A percentile compares a stretch with the other conserved stretches of the same genome.
phyloP scores from a whole-genome alignment of 2,329 filamentous ascomycete species.

The Paracoccidioides brasiliensis region DNA sequence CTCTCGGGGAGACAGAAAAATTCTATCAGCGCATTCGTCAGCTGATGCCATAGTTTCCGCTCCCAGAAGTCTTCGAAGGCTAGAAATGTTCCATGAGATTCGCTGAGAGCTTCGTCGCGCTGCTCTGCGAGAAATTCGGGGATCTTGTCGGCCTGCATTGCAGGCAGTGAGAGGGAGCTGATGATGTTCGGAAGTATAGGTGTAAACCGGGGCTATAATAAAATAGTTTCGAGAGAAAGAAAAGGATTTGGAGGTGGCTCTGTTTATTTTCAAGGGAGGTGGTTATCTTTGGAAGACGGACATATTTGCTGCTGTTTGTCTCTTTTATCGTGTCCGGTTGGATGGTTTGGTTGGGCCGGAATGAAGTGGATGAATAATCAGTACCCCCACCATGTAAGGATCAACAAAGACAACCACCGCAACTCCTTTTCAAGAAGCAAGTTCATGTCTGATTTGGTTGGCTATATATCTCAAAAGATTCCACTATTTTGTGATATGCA shows the following conservation, averaged over 20 bases:
- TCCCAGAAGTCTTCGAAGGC: constrained; percentile 96
- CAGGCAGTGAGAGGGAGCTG: constrained; percentile 10
- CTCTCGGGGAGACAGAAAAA: constrained; percentile 80
- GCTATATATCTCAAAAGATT: no score
- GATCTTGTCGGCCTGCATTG: constrained; percentile 78
- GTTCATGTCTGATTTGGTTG: no score
- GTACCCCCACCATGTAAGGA: no score
- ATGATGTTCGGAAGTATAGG: background rate
- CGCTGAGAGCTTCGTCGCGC: constrained; percentile 74
- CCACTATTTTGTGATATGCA: no score
- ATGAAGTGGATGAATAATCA: constrained; percentile 10
- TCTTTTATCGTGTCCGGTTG: no score
- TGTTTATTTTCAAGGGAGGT: background rate
- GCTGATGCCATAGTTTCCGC: constrained; percentile 97
- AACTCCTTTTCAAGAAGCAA: no score
- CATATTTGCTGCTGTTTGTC: constrained; percentile 1
- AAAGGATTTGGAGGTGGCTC: background rate
- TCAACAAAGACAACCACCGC: no score
- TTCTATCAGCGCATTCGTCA: constrained; percentile 74
- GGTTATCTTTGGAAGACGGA: no score
- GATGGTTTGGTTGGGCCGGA: constrained; percentile 7
- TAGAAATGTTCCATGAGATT: constrained; percentile 77
- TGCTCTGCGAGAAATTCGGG: constrained; percentile 84
- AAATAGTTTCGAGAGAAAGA: background rate
- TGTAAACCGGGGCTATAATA: background rate